Percentiles rank a stretch among this genome's conserved stretches.
Conservation (phyloP, 2,329 filamentous ascomycete species). For the Pestalotiopsis sp. region DNA sequence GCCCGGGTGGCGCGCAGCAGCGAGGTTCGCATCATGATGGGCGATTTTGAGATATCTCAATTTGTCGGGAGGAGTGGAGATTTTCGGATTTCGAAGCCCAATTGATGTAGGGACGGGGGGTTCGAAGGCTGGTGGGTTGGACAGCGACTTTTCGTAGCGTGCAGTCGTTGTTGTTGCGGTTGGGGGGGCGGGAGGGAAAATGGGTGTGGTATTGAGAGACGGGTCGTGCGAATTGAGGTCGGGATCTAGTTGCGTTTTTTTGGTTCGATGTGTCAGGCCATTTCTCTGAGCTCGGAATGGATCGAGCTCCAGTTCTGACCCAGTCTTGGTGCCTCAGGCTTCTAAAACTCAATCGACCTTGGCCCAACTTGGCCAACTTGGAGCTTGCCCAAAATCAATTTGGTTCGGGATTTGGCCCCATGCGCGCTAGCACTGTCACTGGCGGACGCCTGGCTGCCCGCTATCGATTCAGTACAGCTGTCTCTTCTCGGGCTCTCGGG, state of each 20-base stretch:
- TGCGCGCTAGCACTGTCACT: too few relatives aligned
- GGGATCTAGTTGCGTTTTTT: slow-evolving; percentile 13
- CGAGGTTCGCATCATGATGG: slow-evolving; percentile 56
- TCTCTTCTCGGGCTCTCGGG: too few relatives aligned
- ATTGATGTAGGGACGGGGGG: slow-evolving; percentile 17
- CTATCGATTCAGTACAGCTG: too few relatives aligned
- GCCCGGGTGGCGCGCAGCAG: slow-evolving; percentile 50
- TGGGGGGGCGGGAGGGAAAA: slow-evolving; percentile 11
- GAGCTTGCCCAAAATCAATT: background rate
- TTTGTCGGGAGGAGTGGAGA: slow-evolving; percentile 24
- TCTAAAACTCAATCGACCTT: background rate
- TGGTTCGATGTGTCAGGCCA: slow-evolving; percentile 12
- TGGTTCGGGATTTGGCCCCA: background rate
- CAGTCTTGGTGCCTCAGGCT: slow-evolving; percentile 1
- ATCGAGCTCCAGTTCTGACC: slow-evolving; percentile 10
- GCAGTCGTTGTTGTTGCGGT: slow-evolving; percentile 12
- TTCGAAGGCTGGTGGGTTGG: slow-evolving; percentile 13
- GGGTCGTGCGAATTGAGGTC: slow-evolving; percentile 2
- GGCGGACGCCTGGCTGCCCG: too few relatives aligned
- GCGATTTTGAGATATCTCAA: slow-evolving; percentile 12
- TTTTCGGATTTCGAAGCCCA: slow-evolving; percentile 14
- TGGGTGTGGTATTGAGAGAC: background rate
- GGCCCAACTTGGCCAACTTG: background rate
- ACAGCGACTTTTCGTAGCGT: background rate
- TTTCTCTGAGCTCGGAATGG: slow-evolving; percentile 12